Evolutionary conservation across 345 rosid species (phyloP).

Genomic region (Gossypium ekmanianum): DNA sequence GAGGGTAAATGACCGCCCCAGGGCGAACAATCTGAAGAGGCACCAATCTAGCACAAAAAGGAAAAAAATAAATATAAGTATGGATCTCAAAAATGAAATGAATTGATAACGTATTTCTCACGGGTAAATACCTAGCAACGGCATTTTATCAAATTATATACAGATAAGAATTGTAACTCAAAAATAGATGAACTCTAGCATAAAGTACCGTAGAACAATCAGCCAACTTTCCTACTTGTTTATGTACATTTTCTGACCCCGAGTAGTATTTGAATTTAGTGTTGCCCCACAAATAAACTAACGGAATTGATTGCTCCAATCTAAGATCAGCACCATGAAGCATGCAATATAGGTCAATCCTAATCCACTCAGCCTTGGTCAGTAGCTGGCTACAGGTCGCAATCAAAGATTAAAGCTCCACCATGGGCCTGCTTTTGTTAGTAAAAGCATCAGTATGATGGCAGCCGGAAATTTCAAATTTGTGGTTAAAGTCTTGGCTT

Average conservation of each 20-base stretch:
- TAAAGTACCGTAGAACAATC: not conserved
- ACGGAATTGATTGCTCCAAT: not conserved
- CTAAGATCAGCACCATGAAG: not conserved
- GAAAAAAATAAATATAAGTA: not conserved
- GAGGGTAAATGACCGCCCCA: too few relatives aligned
- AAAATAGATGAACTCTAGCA: not conserved
- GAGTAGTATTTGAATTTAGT: not conserved
- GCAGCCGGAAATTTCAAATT: not conserved
- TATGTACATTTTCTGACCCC: not conserved
- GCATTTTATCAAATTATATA: not conserved
- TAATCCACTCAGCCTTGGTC: not conserved
- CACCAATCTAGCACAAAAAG: too few relatives aligned
- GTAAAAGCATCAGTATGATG: not conserved
- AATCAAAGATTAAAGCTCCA: not conserved
- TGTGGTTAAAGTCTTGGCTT: not conserved
- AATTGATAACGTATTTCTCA: not conserved
- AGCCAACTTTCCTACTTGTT: not conserved
- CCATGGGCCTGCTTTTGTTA: not conserved
- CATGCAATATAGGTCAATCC: not conserved
- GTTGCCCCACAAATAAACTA: not conserved
- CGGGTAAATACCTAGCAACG: not conserved
- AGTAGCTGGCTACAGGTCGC: not conserved
- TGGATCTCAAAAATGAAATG: not conserved
- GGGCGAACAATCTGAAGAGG: too few relatives aligned
- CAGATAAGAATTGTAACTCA: not conserved